Percentiles rank a stretch among this genome's conserved stretches.
phyloP scores from a whole-genome alignment of 164 flowering plant genomes.

The Cinnamomum chago region DNA sequence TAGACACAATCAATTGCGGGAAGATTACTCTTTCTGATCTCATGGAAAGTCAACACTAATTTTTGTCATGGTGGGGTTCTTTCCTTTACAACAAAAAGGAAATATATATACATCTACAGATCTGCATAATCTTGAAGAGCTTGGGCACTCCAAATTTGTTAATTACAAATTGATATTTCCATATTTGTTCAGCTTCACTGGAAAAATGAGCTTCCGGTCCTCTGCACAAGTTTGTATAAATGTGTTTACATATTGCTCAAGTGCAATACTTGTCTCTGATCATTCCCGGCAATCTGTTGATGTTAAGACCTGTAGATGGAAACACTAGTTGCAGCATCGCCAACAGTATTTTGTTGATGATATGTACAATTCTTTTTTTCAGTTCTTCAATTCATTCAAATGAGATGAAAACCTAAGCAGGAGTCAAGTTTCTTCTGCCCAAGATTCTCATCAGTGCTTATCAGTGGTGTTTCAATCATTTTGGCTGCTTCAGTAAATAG shows the following conservation, averaged over 20 bases:
- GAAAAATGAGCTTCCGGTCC: neutral
- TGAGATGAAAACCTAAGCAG: neutral
- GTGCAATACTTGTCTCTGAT: neutral
- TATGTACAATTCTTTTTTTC: neutral
- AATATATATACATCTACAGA: too few relatives aligned
- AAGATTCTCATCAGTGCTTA: too few relatives aligned
- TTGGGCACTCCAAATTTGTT: neutral
- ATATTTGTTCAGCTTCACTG: neutral
- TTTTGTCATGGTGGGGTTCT: neutral
- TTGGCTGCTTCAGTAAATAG: too few relatives aligned
- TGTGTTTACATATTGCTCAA: neutral
- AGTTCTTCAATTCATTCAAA: neutral
- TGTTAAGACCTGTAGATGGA: neutral
- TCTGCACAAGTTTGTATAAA: neutral
- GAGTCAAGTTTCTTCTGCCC: too few relatives aligned
- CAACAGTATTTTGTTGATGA: neutral
- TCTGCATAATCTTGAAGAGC: neutral
- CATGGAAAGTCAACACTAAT: conserved; percentile 41
- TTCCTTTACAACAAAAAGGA: neutral
- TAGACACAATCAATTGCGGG: conserved; percentile 61
- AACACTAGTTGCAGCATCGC: neutral
- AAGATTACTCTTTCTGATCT: conserved; percentile 71
- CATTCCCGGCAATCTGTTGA: neutral
- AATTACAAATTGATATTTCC: neutral
- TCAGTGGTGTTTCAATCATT: too few relatives aligned